Evolutionary conservation across 1,139 yeast genomes (phyloP).

Genomic region (Kurtzmaniella quercitrusa): DNA sequence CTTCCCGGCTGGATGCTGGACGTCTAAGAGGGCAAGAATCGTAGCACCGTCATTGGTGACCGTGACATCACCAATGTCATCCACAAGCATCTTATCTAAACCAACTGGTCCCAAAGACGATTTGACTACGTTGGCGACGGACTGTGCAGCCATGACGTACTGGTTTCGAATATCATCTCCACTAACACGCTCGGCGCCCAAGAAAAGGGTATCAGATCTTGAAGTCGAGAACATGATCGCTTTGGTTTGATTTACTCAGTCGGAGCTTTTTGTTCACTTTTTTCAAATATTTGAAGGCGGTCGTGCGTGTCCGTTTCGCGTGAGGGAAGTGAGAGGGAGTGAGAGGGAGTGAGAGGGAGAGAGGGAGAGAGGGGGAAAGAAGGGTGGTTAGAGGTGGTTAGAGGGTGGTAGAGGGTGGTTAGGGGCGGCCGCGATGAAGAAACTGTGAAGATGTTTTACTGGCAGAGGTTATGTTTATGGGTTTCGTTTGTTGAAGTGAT

Average conservation of each 20-base stretch:
- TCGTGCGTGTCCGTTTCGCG: background rate
- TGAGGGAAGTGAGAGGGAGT: background rate
- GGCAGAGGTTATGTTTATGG: too few species aligned
- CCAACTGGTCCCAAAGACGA: slow-evolving; percentile 98
- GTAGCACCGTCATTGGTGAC: slow-evolving; percentile 99
- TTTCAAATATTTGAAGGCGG: background rate
- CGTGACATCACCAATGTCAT: slow-evolving; percentile 98
- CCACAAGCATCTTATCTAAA: slow-evolving; percentile 96
- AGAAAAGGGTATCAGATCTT: slow-evolving; percentile 86
- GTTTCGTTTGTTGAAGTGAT: too few species aligned
- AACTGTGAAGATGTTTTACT: too few species aligned
- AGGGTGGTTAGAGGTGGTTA: too few species aligned
- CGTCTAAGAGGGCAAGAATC: slow-evolving; percentile 83
- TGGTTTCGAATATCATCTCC: slow-evolving; percentile 97
- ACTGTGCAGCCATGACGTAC: slow-evolving; percentile 91
- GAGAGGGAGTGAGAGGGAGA: too few species aligned
- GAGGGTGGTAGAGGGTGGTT: too few species aligned
- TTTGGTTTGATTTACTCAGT: background rate
- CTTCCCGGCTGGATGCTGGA: slow-evolving; percentile 98
- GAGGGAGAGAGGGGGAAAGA: too few species aligned
- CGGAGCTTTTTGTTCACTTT: background rate
- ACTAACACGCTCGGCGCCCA: slow-evolving; percentile 93
- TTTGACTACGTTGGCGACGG: slow-evolving; percentile 96
- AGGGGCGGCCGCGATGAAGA: too few species aligned
- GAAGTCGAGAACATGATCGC: slow-evolving; percentile 49